Conservation (phyloP, 306 rosid genomes). For the Elaeagnus macrophylla region DNA sequence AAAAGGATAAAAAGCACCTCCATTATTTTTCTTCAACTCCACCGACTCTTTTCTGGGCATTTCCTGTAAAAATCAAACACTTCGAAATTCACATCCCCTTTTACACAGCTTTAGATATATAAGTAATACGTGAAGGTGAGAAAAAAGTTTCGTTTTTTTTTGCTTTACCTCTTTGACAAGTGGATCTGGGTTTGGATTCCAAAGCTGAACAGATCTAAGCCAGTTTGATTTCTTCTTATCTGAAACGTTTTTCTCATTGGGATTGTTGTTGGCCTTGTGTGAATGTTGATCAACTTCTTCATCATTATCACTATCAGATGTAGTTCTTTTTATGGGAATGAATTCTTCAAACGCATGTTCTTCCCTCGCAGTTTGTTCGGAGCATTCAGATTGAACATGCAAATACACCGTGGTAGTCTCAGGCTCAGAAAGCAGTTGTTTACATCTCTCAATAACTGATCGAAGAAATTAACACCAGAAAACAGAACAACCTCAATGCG, state of each 20-base stretch:
- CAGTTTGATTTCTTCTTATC: conserved; percentile 62
- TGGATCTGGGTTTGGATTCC: conserved; percentile 57
- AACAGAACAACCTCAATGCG: neutral
- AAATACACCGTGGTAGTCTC: conserved; percentile 51
- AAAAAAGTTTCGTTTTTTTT: too few relatives aligned
- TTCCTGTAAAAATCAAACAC: conserved; percentile 32
- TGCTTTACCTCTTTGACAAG: conserved; percentile 41
- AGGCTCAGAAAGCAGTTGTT: conserved; percentile 44
- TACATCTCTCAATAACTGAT: conserved; percentile 64
- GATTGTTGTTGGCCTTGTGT: conserved; percentile 11
- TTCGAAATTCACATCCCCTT: conserved; percentile 3
- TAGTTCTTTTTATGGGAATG: conserved; percentile 50
- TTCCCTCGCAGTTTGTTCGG: conserved; percentile 61
- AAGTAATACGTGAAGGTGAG: too few relatives aligned
- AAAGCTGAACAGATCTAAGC: conserved; percentile 87
- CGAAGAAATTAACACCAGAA: neutral
- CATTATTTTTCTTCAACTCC: conserved; percentile 57
- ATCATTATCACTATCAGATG: conserved; percentile 28
- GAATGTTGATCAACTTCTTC: conserved; percentile 35
- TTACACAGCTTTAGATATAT: too few relatives aligned
- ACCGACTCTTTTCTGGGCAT: conserved; percentile 39
- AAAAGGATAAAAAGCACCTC: conserved; percentile 83
- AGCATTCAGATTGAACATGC: conserved; percentile 67
- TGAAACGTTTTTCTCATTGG: conserved; percentile 12
- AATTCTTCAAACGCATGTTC: conserved; percentile 70